A percentile compares a stretch with the other conserved stretches of the same genome.
phyloP scores from a whole-genome alignment of 2,329 filamentous ascomycete genomes.

The Blumeria graminis region DNA sequence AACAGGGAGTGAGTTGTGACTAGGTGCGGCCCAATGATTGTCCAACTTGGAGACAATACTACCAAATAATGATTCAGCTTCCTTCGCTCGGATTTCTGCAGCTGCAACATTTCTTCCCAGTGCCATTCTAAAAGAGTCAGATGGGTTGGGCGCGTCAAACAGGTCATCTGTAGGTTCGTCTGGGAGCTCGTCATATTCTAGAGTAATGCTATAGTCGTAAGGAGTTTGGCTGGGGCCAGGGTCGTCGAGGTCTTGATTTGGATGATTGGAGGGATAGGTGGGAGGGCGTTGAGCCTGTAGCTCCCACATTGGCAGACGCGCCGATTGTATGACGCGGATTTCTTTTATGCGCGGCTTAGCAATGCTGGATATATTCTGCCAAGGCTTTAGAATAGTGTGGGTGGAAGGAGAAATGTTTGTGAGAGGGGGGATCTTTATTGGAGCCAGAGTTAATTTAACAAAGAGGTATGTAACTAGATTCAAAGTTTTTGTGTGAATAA shows the following conservation, averaged over 20 bases:
- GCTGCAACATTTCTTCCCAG: not conserved
- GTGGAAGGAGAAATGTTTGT: not conserved
- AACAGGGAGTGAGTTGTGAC: not conserved
- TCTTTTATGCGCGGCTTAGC: not conserved
- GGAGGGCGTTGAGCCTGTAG: not conserved
- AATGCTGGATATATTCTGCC: not conserved
- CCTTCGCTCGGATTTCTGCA: not conserved
- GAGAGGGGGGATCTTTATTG: not conserved
- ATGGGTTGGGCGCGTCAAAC: not conserved
- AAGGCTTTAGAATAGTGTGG: not conserved
- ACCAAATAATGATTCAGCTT: not conserved
- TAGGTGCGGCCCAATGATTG: not conserved
- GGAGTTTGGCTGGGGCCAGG: not conserved
- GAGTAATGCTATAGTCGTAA: not conserved
- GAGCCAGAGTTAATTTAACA: not conserved
- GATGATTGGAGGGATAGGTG: too few species aligned
- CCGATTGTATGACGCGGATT: not conserved
- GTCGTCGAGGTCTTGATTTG: not conserved
- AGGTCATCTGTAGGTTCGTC: not conserved
- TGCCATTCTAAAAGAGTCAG: not conserved
- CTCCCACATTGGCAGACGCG: not conserved
- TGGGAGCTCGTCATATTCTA: not conserved
- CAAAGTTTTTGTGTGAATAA: too few species aligned
- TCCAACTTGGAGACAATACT: not conserved
- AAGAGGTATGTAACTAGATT: not conserved